A percentile compares a stretch with the other conserved stretches of the same genome.
These are phyloP conservation scores for Xylaria telfairii DNA, from an alignment of 495 filamentous ascomycete genomes.

Conservation along the genomic window DNA sequence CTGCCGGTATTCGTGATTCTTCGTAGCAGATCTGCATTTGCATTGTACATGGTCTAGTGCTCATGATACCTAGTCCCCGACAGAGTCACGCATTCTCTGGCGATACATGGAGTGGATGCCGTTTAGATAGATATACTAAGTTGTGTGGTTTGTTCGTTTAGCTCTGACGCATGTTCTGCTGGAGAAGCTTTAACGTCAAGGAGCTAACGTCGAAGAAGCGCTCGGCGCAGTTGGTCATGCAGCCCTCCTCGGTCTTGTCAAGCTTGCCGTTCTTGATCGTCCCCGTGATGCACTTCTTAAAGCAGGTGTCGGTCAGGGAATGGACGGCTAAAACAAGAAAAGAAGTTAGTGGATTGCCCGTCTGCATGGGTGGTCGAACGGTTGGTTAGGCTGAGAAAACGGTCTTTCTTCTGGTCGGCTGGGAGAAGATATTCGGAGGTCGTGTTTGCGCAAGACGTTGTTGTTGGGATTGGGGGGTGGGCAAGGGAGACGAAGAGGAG, in stretches of 20 bases:
- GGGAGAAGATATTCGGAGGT: too few relatives aligned
- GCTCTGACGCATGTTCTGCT: conserved; percentile 55
- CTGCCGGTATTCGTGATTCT: not conserved
- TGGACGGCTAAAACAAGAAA: conserved; percentile 50
- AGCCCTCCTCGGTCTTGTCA: conserved; percentile 76
- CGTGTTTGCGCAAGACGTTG: too few relatives aligned
- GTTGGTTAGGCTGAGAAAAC: too few relatives aligned
- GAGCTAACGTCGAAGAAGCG: conserved; percentile 89
- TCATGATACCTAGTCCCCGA: not conserved
- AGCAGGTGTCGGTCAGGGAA: conserved; percentile 85
- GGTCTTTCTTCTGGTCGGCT: too few relatives aligned
- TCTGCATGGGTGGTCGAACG: too few relatives aligned
- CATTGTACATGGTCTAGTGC: not conserved
- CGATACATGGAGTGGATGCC: not conserved
- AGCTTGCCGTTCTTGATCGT: conserved; percentile 69
- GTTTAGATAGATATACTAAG: not conserved
- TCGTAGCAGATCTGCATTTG: not conserved
- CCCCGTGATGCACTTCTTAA: conserved; percentile 82
- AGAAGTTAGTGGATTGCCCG: not conserved
- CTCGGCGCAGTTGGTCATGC: conserved; percentile 89
- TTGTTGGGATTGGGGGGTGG: not conserved
- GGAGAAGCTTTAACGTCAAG: conserved; percentile 79
- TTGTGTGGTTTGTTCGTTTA: conserved; percentile 3
- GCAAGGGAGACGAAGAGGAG: not conserved
- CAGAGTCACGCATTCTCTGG: not conserved